phyloP scores from a whole-genome alignment of 1,284 basidiomycete genomes.

The Prillingera fragicola region DNA sequence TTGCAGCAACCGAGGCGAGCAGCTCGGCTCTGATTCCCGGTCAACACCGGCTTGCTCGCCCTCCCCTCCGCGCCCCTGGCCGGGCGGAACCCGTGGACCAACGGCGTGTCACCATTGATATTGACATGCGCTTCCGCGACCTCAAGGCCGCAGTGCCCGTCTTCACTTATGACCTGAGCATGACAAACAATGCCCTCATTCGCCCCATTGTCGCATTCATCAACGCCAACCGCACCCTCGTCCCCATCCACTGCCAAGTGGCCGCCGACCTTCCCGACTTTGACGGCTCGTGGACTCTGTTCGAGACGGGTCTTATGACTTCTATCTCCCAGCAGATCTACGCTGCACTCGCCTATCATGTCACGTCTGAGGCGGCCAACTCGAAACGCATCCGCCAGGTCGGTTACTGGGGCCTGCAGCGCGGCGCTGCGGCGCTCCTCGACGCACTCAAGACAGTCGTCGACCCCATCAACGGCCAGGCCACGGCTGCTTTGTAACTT shows the following conservation, averaged over 20 bases:
- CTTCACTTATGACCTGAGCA: slow-evolving; percentile 78
- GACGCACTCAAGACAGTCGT: slow-evolving; percentile 58
- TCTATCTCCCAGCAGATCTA: slow-evolving; percentile 57
- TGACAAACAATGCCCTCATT: slow-evolving; percentile 90
- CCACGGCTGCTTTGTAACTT: slow-evolving; percentile 1
- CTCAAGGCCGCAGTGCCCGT: slow-evolving; percentile 92
- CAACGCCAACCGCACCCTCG: slow-evolving; percentile 85
- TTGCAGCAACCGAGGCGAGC: slow-evolving; percentile 47
- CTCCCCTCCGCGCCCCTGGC: slow-evolving; percentile 75
- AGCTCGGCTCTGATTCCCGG: slow-evolving; percentile 68
- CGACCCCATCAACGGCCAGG: slow-evolving; percentile 40
- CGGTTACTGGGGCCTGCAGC: slow-evolving; percentile 71
- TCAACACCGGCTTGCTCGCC: slow-evolving; percentile 77
- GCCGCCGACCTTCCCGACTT: slow-evolving; percentile 73
- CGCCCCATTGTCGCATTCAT: slow-evolving; percentile 98
- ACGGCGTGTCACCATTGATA: slow-evolving; percentile 68
- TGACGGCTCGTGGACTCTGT: slow-evolving; percentile 75
- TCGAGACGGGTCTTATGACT: slow-evolving; percentile 44
- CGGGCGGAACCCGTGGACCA: slow-evolving; percentile 31
- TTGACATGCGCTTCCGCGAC: slow-evolving; percentile 92
- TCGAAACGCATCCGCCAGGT: slow-evolving; percentile 80
- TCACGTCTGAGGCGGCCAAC: slow-evolving; percentile 72
- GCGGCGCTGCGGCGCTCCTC: slow-evolving; percentile 63
- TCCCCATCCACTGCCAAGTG: slow-evolving; percentile 83
- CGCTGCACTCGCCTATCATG: slow-evolving; percentile 85